These are phyloP conservation scores for Gymnopilus dilepis DNA, from an alignment of 768 basidiomycete species.

Conservation along the genomic window DNA sequence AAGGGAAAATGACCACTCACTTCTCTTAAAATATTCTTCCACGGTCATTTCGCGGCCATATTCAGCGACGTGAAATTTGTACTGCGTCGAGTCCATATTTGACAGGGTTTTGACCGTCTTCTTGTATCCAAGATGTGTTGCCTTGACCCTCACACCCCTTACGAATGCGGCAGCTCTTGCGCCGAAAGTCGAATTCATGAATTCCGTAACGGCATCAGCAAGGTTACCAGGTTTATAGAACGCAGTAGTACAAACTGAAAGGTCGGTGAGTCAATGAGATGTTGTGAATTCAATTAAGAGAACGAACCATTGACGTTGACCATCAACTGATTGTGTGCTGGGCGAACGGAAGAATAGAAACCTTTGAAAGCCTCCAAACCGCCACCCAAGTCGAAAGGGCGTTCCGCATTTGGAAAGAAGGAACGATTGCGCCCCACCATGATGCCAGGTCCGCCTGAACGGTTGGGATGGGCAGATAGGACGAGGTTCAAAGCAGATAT, in stretches of 20 bases:
- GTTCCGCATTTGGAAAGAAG: constrained; percentile 58
- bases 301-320: constrained; percentile 69
- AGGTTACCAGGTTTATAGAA: constrained; percentile 70
- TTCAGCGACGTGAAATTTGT: constrained; percentile 64
- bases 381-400: constrained; percentile 58
- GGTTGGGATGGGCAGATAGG: constrained; percentile 58
- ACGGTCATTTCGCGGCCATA: constrained; percentile 59
- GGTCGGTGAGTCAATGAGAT: neutral
- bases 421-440: constrained; percentile 70
- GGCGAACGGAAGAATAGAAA: constrained; percentile 65
- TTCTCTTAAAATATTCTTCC: constrained; percentile 67
- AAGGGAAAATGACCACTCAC: constrained; percentile 44
- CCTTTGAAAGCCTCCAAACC: constrained; percentile 63
- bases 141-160: constrained; percentile 66
- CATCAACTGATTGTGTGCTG: constrained; percentile 60
- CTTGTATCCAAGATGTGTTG: constrained; percentile 74
- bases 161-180: constrained; percentile 67
- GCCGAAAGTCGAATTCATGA: constrained; percentile 58
- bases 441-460: constrained; percentile 60
- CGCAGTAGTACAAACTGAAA: constrained; percentile 59
- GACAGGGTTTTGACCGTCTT: constrained; percentile 70
- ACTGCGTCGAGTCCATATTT: constrained; percentile 48
- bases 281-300: constrained; percentile 34
- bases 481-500: constrained; percentile 71
- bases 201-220: constrained; percentile 62